A percentile compares a stretch with the other conserved stretches of the same genome.
phyloP scores from a whole-genome alignment of 1,284 basidiomycete genomes.

The Ceratobasidium sp. region DNA sequence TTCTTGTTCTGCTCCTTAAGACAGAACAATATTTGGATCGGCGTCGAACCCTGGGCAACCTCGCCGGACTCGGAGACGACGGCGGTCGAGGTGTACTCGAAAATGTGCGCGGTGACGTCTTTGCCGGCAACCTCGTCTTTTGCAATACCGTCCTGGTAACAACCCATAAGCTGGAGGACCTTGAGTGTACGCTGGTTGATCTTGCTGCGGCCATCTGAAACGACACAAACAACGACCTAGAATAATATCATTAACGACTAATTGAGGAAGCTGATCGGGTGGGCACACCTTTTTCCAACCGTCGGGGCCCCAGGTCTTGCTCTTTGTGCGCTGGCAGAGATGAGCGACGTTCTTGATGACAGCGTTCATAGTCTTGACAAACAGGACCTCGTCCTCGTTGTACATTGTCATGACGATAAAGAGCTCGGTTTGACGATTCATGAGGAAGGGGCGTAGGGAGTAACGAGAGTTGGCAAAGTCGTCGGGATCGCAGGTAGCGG shows the following conservation, averaged over 20 bases:
- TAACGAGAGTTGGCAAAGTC: slow-evolving; percentile 62
- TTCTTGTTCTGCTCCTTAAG: slow-evolving; percentile 97
- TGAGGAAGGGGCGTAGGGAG: slow-evolving; percentile 85
- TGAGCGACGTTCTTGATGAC: slow-evolving; percentile 92
- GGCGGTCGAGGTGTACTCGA: slow-evolving; percentile 85
- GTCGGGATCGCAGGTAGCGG: slow-evolving; percentile 54
- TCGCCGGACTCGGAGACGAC: slow-evolving; percentile 87
- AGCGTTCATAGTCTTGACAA: slow-evolving; percentile 87
- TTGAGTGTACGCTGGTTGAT: slow-evolving; percentile 89
- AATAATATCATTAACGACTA: not conserved
- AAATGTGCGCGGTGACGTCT: slow-evolving; percentile 93
- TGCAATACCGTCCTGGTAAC: slow-evolving; percentile 95
- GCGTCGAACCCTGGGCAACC: slow-evolving; percentile 82
- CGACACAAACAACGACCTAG: slow-evolving; percentile 84
- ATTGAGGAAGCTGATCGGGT: not conserved
- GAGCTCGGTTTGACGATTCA: slow-evolving; percentile 87
- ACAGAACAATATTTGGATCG: slow-evolving; percentile 93
- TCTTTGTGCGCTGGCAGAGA: slow-evolving; percentile 80
- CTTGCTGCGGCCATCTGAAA: slow-evolving; percentile 91
- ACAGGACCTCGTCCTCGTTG: slow-evolving; percentile 82
- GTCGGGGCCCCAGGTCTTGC: slow-evolving; percentile 93
- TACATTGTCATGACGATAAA: slow-evolving; percentile 95
- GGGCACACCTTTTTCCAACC: slow-evolving; percentile 86
- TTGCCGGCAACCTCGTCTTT: slow-evolving; percentile 93
- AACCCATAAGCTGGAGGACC: slow-evolving; percentile 87